Evolutionary conservation across 768 basidiomycete species (phyloP).

Genomic region (Dioszegia hungarica): DNA sequence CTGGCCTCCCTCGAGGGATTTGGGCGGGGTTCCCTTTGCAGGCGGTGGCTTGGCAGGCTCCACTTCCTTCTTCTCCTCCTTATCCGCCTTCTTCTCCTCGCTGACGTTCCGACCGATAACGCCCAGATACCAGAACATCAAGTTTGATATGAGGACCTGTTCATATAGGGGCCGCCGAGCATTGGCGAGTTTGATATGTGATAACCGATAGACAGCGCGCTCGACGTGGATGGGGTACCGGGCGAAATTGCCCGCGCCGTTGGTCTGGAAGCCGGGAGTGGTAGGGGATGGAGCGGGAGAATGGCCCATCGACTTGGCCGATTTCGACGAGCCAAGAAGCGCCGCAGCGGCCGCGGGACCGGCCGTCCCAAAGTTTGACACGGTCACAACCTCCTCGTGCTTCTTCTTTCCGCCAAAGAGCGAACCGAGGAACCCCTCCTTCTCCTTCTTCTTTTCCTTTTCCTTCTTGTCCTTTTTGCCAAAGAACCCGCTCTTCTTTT

Average conservation of each 20-base stretch:
- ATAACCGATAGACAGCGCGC: constrained; percentile 91
- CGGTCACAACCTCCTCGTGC: constrained; percentile 59
- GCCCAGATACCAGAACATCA: constrained; percentile 91
- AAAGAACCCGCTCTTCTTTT: constrained; percentile 43
- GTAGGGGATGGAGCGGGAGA: constrained; percentile 46
- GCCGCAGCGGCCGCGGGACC: constrained; percentile 84
- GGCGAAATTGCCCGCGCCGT: constrained; percentile 52
- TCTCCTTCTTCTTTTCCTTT: constrained; percentile 53
- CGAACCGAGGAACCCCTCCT: constrained; percentile 77
- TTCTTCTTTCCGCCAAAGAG: constrained; percentile 85
- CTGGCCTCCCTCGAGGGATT: constrained; percentile 31
- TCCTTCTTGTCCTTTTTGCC: constrained; percentile 36
- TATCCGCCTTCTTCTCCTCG: constrained; percentile 44
- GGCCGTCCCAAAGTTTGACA: constrained; percentile 36
- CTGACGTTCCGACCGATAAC: constrained; percentile 88
- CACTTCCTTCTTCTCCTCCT: constrained; percentile 26
- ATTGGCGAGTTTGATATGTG: constrained; percentile 98
- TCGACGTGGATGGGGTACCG: constrained; percentile 98
- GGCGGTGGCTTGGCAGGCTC: constrained; percentile 24
- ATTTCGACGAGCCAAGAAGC: constrained; percentile 75
- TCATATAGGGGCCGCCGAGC: constrained; percentile 93
- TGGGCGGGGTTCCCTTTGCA: constrained; percentile 37
- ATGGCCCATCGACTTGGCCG: constrained; percentile 57
- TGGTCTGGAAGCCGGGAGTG: constrained; percentile 41
- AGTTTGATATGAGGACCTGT: constrained; percentile 61